Evolutionary conservation across 148 eudicot species (phyloP), one percentile per base, ranked within the genome.

Genomic region (Spergularia bocconei): DNA sequence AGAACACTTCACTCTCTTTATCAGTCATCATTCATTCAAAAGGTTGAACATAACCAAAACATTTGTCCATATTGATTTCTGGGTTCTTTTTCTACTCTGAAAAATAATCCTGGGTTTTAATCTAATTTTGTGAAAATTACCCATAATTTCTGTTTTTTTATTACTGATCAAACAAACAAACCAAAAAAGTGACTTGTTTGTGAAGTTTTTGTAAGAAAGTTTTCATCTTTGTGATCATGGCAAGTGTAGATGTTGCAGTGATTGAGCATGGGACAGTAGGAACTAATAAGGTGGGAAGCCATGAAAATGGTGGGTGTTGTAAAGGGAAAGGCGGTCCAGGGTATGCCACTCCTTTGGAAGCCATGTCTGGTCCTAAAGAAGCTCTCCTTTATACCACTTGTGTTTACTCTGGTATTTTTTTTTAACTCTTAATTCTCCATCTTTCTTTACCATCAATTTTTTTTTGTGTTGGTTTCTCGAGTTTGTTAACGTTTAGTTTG

Each of bases 281-380:
- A 29, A 29, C 2, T 29, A 29, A 62, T 41, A 73, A 52, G 19
- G 74, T 78, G 63, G 66, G 77, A 69, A 75, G 44, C 23, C n/a
- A 81, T 77, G 67, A 41, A 73, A 75, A 51, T 66, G 54, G 36
- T 29, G 36, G 38, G 53, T 78, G 82, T 56, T 76, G 81, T 65
- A 73, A 77, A 65, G 83, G 79, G 15, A 86, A 82, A 60, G 98
- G 36, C 36, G 36, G 98, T 41, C 98, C 98, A 51, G 98, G 98
- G 7, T 93, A 91, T 79, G 92, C 96, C 14, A 81, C 93, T 64
- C 98, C 98, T 7, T 84, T 91, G 77, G 91, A 85, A 12, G 98
- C 96, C 82, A 91, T 93, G 96, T 36, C 83, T 83, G 98, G 96
- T n/a, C 96, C 98, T 53, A 88, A 38, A 63, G 96, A 93, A 79